phyloP scores from a whole-genome alignment of 805 yeast species.

The Yamadazyma philogaea region DNA sequence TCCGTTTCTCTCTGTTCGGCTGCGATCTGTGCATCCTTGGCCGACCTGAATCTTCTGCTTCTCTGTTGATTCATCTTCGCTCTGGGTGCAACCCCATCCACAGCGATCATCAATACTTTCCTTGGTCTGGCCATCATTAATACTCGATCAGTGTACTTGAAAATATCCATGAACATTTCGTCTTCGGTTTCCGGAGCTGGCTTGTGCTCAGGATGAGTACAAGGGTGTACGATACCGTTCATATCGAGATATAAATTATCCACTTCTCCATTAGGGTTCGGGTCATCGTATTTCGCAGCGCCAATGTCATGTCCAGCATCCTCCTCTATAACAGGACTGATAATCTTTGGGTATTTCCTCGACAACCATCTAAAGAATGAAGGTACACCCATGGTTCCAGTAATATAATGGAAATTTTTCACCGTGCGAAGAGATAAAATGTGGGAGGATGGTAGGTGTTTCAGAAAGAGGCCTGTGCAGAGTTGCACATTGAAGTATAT shows the following conservation, averaged over 20 bases:
- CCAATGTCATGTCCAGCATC: conserved; percentile 58
- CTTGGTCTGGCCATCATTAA: conserved; percentile 93
- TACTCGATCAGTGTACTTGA: conserved; percentile 89
- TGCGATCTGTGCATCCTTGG: conserved; percentile 81
- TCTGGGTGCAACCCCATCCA: conserved; percentile 98
- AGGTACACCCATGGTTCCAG: conserved; percentile 80
- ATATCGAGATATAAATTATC: conserved; percentile 93
- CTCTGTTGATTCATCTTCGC: conserved; percentile 98
- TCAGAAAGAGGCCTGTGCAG: too few species aligned
- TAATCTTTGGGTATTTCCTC: conserved; percentile 87
- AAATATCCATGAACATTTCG: conserved; percentile 92
- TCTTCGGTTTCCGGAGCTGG: conserved; percentile 97
- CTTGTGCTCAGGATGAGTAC: conserved; percentile 95
- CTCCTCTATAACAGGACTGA: conserved; percentile 84
- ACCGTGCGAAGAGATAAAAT: neutral
- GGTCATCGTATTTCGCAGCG: conserved; percentile 65
- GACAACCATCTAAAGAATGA: conserved; percentile 97
- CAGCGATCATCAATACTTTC: conserved; percentile 89
- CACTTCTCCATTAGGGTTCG: conserved; percentile 93
- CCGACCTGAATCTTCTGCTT: conserved; percentile 88
- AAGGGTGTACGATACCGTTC: conserved; percentile 99
- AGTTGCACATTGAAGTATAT: too few species aligned
- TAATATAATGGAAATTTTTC: neutral
- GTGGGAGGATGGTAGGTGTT: neutral
- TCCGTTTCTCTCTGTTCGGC: conserved; percentile 66